Percentiles rank a stretch among this genome's conserved stretches.
Evolutionary conservation across 139 green algal species (phyloP).

Genomic region (Chlamydomonas eustigma): DNA sequence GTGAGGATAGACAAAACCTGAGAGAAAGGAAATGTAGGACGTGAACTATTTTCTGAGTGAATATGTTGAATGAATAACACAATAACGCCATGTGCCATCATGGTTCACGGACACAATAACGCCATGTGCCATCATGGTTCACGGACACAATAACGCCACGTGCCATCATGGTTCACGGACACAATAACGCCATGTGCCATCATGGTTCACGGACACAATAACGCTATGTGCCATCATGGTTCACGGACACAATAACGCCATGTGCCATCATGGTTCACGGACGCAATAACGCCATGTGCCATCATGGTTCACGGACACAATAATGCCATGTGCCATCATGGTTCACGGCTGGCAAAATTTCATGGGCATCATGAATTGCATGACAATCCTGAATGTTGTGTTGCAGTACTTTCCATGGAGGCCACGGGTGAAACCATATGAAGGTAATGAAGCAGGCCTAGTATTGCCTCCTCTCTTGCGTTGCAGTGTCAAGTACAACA

Average conservation of each 20-base stretch:
- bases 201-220: neutral
- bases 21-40: neutral
- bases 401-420: constrained; percentile 8
- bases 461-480: neutral
- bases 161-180: neutral
- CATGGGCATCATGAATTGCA: too few species aligned
- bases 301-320: neutral
- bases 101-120: neutral
- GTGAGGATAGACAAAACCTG: neutral
- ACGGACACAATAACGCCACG: neutral
- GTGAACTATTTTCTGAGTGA: neutral
- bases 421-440: constrained; percentile 45
- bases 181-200: neutral
- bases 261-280: neutral
- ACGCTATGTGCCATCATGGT: neutral
- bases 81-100: neutral
- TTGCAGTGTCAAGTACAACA: neutral
- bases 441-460: constrained; percentile 29
- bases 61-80: neutral
- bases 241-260: neutral
- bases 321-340: neutral
- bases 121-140: neutral
- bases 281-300: neutral
- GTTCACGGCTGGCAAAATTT: neutral
- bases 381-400: neutral